Conservation (phyloP, 129 eudicot species). For the Centaurea solstitialis region DNA sequence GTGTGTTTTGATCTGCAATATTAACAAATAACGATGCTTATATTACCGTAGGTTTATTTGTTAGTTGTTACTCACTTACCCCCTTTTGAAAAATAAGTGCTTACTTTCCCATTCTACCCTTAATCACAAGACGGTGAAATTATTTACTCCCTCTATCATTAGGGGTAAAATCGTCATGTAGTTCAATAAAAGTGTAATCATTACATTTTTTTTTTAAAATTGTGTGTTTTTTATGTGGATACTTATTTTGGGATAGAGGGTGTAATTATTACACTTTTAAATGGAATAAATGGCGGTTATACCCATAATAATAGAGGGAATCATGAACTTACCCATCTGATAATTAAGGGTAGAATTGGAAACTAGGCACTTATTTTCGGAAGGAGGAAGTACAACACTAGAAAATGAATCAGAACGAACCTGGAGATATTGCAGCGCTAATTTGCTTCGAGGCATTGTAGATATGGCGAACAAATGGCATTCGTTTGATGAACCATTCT, state of each 20-base stretch:
- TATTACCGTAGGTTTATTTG: background rate
- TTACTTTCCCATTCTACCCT: too few relatives aligned
- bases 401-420: conserved; percentile 20
- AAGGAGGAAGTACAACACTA: background rate
- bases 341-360: background rate
- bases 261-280: background rate
- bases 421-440: conserved; percentile 88
- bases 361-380: background rate
- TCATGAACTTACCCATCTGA: background rate
- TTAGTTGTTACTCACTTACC: too few relatives aligned
- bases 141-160: too few relatives aligned
- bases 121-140: too few relatives aligned
- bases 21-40: background rate
- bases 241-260: too few relatives aligned
- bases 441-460: conserved; percentile 86
- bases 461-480: conserved; percentile 88
- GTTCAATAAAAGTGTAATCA: too few relatives aligned
- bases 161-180: background rate
- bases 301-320: background rate
- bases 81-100: too few relatives aligned
- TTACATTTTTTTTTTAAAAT: too few relatives aligned
- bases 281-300: too few relatives aligned
- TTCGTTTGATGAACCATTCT: conserved; percentile 81
- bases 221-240: too few relatives aligned
- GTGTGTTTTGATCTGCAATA: conserved; percentile 74